These are phyloP conservation scores for Dactylorhiza incarnata DNA, from an alignment of 106 monocot species.

Conservation along the genomic window DNA sequence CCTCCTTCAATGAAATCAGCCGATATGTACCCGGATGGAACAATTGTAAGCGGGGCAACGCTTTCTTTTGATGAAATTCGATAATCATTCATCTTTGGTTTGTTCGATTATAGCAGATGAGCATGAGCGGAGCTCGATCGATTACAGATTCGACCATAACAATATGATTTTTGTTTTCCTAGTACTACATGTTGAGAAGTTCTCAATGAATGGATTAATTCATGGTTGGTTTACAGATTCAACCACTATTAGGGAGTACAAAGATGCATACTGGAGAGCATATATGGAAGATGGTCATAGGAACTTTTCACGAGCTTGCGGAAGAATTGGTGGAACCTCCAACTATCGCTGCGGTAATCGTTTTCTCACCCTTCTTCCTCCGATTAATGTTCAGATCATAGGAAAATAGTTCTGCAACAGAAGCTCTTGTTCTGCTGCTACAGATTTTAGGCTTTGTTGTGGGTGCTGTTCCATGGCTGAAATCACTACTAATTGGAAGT, in stretches of 20 bases:
- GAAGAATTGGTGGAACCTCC: constrained; percentile 37
- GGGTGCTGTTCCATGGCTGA: constrained; percentile 37
- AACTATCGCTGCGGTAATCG: constrained; percentile 31
- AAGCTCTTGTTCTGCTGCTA: neutral
- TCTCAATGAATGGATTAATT: too few species aligned
- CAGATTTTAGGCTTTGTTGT: constrained; percentile 33
- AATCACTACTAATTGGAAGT: constrained; percentile 29
- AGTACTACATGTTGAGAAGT: too few species aligned
- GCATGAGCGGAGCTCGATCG: too few species aligned
- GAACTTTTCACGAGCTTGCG: constrained; percentile 9
- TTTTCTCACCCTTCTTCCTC: neutral
- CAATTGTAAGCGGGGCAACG: neutral
- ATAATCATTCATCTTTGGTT: too few species aligned
- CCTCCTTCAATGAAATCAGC: neutral
- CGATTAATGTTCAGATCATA: too few species aligned
- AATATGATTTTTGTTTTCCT: too few species aligned
- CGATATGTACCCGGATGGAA: neutral
- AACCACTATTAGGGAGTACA: constrained; percentile 4
- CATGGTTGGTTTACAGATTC: neutral
- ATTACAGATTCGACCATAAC: too few species aligned
- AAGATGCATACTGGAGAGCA: neutral
- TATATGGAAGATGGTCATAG: constrained; percentile 14
- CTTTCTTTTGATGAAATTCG: too few species aligned
- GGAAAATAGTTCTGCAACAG: neutral
- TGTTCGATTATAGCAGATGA: too few species aligned